phyloP scores from a whole-genome alignment of 1,284 basidiomycete species.

The Cerioporus squamosus region DNA sequence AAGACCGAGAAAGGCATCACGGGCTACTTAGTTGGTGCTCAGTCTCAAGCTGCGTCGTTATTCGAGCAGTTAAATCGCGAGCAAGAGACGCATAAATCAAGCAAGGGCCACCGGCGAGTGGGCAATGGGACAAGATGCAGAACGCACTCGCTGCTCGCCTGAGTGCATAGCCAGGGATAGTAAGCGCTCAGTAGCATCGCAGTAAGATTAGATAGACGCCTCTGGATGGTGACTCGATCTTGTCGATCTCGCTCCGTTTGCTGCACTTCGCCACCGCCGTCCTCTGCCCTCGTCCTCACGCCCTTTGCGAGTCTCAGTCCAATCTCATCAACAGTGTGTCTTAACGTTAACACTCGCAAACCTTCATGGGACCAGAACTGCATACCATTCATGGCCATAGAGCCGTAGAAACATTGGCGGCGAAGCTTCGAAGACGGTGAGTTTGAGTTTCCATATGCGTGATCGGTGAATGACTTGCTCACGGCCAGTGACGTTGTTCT shows the following conservation, averaged over 20 bases:
- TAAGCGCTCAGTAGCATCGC: too few relatives aligned
- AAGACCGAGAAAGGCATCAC: neutral
- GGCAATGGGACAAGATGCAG: too few relatives aligned
- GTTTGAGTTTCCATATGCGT: constrained; percentile 15
- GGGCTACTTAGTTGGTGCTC: neutral
- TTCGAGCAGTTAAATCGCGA: neutral
- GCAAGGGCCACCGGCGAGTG: too few relatives aligned
- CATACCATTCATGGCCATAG: constrained; percentile 29
- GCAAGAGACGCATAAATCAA: neutral
- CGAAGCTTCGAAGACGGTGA: constrained; percentile 35
- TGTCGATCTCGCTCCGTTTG: neutral
- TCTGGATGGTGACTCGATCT: neutral
- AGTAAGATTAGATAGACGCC: too few relatives aligned
- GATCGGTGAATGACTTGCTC: neutral
- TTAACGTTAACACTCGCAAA: neutral
- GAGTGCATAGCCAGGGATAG: too few relatives aligned
- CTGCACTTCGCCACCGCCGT: neutral
- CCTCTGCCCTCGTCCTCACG: neutral
- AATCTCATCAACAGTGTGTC: too few relatives aligned
- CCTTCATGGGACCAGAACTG: constrained; percentile 27
- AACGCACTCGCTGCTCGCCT: too few relatives aligned
- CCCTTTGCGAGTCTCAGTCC: neutral
- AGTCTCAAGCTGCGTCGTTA: neutral
- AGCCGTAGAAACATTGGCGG: constrained; percentile 34
- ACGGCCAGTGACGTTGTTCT: neutral